Evolutionary conservation across 805 yeast species (phyloP), one percentile per base, ranked within the genome.

Genomic region (Schwanniomyces sp.): DNA sequence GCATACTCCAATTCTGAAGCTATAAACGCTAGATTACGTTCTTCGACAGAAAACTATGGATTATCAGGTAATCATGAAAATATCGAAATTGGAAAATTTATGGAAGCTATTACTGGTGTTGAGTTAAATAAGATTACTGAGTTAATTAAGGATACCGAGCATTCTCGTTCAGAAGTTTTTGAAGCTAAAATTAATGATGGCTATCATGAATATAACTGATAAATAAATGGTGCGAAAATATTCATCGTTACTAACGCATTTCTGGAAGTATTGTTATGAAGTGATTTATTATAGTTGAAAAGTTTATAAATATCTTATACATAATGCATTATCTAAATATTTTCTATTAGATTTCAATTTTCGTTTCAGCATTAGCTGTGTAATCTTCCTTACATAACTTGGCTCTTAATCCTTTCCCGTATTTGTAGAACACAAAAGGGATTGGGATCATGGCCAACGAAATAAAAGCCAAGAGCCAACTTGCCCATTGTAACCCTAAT

Each of bases 1-100:
- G 96, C 86, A 0, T 79, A 85, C 62, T 78, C 91, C 28, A 85
- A 85, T 56, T 80, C 77, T 24, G 70, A 74, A 42, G 56, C 67
- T 7, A 74, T 82, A 27, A 67, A 67, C 59, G 40, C 52, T 2
- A 57, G 73, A 53, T 65, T 72, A 47, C 55, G 79, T 7, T 50
- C 58, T 6, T 52, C 56, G 14, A 47, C 51, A 18, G 56, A 52
- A 34, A 54, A 58, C 36, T 64, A 75, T 17, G 72, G 79, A 9
- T 71, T 91, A 46, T 78, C 77, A 27, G 97, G 97, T 6, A 87
- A 85, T 65, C 88, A 81, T 59, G 97, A 91, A 69, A 91, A 92
- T 67, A 89, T 75, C 36, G 97, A 89, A 56, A 79, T 91, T 50
- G 97, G 97, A 4, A 61, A 72, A 24, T 88, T 85, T 62, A 76